phyloP scores from a whole-genome alignment of 2,329 filamentous ascomycete genomes.

The Boeremia exigua region DNA sequence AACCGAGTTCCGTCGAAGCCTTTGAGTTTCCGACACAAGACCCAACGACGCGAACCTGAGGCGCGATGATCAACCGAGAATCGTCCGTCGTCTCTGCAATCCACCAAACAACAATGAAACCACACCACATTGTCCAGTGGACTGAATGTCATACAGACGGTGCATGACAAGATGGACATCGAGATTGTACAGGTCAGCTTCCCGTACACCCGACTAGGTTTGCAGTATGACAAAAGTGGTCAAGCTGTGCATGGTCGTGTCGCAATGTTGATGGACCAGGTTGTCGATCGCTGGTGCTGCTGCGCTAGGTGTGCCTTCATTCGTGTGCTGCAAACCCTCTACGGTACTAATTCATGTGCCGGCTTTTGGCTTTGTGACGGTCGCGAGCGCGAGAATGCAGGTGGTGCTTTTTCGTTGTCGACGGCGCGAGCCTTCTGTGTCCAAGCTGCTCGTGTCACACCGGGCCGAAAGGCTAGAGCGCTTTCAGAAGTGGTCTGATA shows the following conservation, averaged over 20 bases:
- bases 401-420: slow-evolving; percentile 13
- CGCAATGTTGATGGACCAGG: neutral
- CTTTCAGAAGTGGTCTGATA: slow-evolving; percentile 21
- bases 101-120: slow-evolving; percentile 5
- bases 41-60: neutral
- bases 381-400: slow-evolving; percentile 10
- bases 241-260: neutral
- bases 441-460: slow-evolving; percentile 18
- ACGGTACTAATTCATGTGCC: neutral
- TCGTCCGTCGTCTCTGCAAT: neutral
- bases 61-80: slow-evolving; percentile 1
- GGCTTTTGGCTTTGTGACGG: slow-evolving; percentile 3
- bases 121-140: neutral
- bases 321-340: neutral
- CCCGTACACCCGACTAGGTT: neutral
- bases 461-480: slow-evolving; percentile 37
- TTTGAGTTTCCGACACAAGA: neutral
- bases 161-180: neutral
- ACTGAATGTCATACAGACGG: neutral
- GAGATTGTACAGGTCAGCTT: neutral
- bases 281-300: slow-evolving; percentile 4
- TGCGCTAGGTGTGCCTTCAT: neutral
- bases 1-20: neutral
- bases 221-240: neutral
- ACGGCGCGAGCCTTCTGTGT: slow-evolving; percentile 11